These are phyloP conservation scores for Fusarium goolgardi DNA, from an alignment of 2,329 filamentous ascomycete species.

Conservation along the genomic window DNA sequence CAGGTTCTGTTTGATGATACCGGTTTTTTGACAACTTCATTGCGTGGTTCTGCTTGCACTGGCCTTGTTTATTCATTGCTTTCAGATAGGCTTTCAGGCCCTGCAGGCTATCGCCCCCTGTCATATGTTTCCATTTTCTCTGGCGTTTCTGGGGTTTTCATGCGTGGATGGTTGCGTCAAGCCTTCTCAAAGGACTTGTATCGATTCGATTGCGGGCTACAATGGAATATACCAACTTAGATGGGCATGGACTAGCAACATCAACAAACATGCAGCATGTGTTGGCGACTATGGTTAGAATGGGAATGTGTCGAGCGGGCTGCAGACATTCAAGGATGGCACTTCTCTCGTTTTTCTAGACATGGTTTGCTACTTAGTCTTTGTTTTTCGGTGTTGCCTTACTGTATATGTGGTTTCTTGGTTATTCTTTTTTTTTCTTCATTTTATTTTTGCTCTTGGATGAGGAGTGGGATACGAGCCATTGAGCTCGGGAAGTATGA, in stretches of 20 bases:
- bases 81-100: slow-evolving; percentile 25
- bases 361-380: slow-evolving; percentile 8
- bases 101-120: slow-evolving; percentile 2
- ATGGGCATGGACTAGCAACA: slow-evolving; percentile 3
- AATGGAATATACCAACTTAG: slow-evolving; percentile 25
- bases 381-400: not conserved
- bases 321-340: not conserved
- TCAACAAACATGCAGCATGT: slow-evolving; percentile 1
- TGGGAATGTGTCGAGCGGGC: slow-evolving; percentile 7
- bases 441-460: slow-evolving; percentile 12
- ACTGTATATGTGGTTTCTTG: slow-evolving; percentile 1
- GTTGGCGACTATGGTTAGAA: slow-evolving; percentile 19
- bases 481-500: slow-evolving; percentile 28
- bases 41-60: not conserved
- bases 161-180: slow-evolving; percentile 19
- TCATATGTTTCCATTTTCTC: slow-evolving; percentile 23
- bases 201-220: slow-evolving; percentile 16
- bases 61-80: slow-evolving; percentile 3
- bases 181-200: slow-evolving; percentile 5
- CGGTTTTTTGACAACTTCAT: slow-evolving; percentile 7
- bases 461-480: slow-evolving; percentile 15
- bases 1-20: slow-evolving; percentile 14
- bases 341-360: slow-evolving; percentile 4
- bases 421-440: not conserved
- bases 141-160: slow-evolving; percentile 27